These are phyloP conservation scores for Zea luxurians DNA, from an alignment of 176 grass and related monocot species.

Conservation along the genomic window DNA sequence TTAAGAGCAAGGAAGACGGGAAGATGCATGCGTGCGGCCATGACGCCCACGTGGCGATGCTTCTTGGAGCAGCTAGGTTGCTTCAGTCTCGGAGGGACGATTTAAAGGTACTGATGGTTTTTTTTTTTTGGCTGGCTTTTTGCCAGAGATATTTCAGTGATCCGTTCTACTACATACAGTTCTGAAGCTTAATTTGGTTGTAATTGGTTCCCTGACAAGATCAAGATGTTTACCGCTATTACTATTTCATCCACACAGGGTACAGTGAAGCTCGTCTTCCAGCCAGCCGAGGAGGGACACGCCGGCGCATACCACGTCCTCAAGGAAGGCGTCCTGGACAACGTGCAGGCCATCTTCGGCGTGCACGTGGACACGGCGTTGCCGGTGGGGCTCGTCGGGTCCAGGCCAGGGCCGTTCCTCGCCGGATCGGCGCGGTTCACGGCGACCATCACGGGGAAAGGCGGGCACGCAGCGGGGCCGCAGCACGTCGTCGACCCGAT, in stretches of 20 bases:
- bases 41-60: constrained; percentile 75
- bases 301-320: constrained; percentile 70
- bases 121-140: background rate
- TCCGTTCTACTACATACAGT: no score
- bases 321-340: constrained; percentile 53
- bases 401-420: constrained; percentile 57
- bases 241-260: constrained; percentile 37
- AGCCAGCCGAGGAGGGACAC: constrained; percentile 70
- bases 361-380: constrained; percentile 39
- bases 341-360: constrained; percentile 55
- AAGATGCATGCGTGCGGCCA: constrained; percentile 96
- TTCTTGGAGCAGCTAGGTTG: constrained; percentile 72
- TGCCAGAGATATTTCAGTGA: background rate
- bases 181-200: no score
- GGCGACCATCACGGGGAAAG: constrained; percentile 62
- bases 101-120: constrained; percentile 42
- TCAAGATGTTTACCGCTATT: no score
- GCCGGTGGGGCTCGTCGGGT: constrained; percentile 44
- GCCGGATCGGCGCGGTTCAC: constrained; percentile 60
- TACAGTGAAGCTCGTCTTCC: constrained; percentile 79
- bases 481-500: constrained; percentile 58
- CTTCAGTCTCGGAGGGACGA: constrained; percentile 51
- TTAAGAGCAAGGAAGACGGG: constrained; percentile 71
- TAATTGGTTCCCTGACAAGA: no score
- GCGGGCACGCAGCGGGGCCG: constrained; percentile 64